phyloP scores from a whole-genome alignment of 768 basidiomycete species.

The Lactifluus volemus region DNA sequence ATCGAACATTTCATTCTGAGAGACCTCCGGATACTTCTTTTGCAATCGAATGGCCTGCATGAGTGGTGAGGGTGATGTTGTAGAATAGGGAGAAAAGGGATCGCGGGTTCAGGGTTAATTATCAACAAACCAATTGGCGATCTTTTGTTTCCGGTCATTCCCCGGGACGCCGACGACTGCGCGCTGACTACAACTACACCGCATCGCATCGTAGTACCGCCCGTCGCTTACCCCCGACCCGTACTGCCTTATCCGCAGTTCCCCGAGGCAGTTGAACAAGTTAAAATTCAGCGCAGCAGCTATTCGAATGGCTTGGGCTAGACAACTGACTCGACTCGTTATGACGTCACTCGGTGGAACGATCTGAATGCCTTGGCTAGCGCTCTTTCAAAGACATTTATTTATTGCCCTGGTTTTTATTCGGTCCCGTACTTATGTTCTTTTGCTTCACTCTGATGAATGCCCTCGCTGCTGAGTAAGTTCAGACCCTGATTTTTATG shows the following conservation, averaged over 20 bases:
- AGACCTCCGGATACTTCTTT: slow-evolving; percentile 87
- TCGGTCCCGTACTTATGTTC: too few species aligned
- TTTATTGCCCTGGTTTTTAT: not conserved
- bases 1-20: slow-evolving; percentile 90
- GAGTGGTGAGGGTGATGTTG: slow-evolving; percentile 4
- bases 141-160: not conserved
- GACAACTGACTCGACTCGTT: not conserved
- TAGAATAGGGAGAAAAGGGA: not conserved
- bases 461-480: not conserved
- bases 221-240: not conserved
- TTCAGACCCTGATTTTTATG: too few species aligned
- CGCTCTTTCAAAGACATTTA: not conserved
- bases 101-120: slow-evolving; percentile 1
- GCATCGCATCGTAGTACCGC: not conserved
- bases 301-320: not conserved
- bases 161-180: not conserved
- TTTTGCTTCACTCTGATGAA: not conserved
- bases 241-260: not conserved
- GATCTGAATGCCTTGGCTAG: too few species aligned
- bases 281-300: not conserved
- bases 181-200: not conserved
- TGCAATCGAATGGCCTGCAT: slow-evolving; percentile 85
- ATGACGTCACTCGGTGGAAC: not conserved
- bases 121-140: not conserved
- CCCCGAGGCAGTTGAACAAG: not conserved